Evolutionary conservation across 768 basidiomycete genomes (phyloP).

Genomic region (Steccherinum ochraceum): DNA sequence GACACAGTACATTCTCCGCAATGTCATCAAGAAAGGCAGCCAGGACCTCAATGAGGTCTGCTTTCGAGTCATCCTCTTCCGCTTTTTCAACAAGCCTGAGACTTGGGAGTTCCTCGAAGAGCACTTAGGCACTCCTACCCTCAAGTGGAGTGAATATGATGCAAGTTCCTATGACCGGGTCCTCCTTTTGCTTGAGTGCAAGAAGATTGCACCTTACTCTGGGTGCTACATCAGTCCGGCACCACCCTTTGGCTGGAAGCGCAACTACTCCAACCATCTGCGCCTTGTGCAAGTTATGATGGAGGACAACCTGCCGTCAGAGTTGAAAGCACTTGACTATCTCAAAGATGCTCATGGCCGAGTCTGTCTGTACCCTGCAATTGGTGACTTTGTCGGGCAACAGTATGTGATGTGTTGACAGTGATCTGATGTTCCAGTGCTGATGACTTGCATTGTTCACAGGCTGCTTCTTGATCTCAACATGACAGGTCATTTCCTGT

Average conservation of each 20-base stretch:
- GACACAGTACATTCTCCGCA: constrained; percentile 59
- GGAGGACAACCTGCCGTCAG: constrained; percentile 45
- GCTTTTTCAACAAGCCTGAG: constrained; percentile 61
- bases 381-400: constrained; percentile 71
- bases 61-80: constrained; percentile 70
- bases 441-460: constrained; percentile 1
- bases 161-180: constrained; percentile 46
- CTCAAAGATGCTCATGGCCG: constrained; percentile 57
- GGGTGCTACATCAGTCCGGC: constrained; percentile 68
- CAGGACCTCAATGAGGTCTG: constrained; percentile 54
- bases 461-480: constrained; percentile 32
- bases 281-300: constrained; percentile 40
- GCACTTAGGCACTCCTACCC: constrained; percentile 48
- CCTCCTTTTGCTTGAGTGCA: constrained; percentile 23
- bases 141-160: constrained; percentile 48
- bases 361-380: constrained; percentile 53
- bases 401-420: no score
- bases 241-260: constrained; percentile 39
- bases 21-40: constrained; percentile 66
- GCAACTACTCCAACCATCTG: constrained; percentile 54
- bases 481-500: constrained; percentile 40
- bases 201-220: constrained; percentile 51
- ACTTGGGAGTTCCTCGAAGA: constrained; percentile 61
- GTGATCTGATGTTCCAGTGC: constrained; percentile 26
- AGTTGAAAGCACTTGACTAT: constrained; percentile 44